Base-by-base conservation (phyloP, 352 stramenopile species). In the Globisporangium sylvaticum region DNA sequence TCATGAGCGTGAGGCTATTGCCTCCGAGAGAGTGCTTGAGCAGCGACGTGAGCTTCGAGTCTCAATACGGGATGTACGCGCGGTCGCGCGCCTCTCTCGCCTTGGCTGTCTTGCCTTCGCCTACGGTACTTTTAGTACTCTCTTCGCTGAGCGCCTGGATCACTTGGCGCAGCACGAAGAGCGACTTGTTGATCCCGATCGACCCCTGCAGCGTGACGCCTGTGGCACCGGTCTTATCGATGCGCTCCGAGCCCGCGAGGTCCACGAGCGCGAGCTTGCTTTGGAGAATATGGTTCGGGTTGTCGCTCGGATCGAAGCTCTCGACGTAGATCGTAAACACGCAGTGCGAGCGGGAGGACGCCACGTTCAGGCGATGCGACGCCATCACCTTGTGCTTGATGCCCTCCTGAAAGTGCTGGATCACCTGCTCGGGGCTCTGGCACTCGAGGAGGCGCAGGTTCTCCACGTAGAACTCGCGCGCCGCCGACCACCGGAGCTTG, bases 1-100 rank as follows among this genome's bases (percentile, higher is more conserved):
- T 77, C 79, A 91, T 88, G 53, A 91, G 73, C 60, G 82, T 91
- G 60, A 84, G 71, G 22, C 76, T 79, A 58, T 91, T 89, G 37
- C 82, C 82, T 2, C 82, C 79, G 2, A 91, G 70, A 64, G 71
- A 80, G 65, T 88, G 80, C 68, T 88, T 86, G 20, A 89, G 73
- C 46, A 89, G 64, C 29, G 74, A 82, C 25, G 81, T 89, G 32
- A 89, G 76, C 67, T 89, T 89, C 15, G 79, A 88, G 67, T 89
- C 81, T 39, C 81, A 77, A 53, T 87, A 89, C 22, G 81, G 81
- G 44, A 88, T 83, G 62, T 89, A 77, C 29, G 66, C 50, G 27
- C 55, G 62, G 18, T 69, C 52, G 8, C 62, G 32, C 0, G 14
- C 15, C 0, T 22, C 24, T 52, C 34, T 64, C 4, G 56, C 8